These are phyloP conservation scores for Secale cereale DNA, from an alignment of 176 grass and related monocot genomes.

Conservation along the genomic window DNA sequence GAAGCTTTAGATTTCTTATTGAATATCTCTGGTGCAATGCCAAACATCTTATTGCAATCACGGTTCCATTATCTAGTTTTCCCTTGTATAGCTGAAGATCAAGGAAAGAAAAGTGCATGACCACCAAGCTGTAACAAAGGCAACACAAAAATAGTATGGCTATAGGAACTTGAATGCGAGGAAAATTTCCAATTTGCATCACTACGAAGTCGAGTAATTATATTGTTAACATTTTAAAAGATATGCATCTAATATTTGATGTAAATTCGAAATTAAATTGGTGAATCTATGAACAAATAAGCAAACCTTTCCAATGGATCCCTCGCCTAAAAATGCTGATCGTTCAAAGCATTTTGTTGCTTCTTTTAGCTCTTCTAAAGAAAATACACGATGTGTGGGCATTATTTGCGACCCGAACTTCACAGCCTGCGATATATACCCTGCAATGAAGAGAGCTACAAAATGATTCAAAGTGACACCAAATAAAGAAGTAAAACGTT, in stretches of 20 bases:
- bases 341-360: slow-evolving; percentile 78
- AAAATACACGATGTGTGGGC: slow-evolving; percentile 64
- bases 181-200: neutral
- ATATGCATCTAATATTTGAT: neutral
- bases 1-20: slow-evolving; percentile 92
- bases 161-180: neutral
- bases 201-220: neutral
- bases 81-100: slow-evolving; percentile 91
- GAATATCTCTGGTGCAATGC: slow-evolving; percentile 75
- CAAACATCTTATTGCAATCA: slow-evolving; percentile 91
- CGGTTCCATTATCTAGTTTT: slow-evolving; percentile 76
- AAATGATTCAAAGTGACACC: neutral
- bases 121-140: neutral
- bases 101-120: slow-evolving; percentile 12
- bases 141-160: neutral
- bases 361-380: slow-evolving; percentile 93
- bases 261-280: neutral
- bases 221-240: neutral
- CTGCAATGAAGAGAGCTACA: slow-evolving; percentile 38
- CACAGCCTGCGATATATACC: slow-evolving; percentile 86
- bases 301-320: slow-evolving; percentile 93
- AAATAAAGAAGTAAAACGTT: slow-evolving; percentile 10
- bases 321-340: slow-evolving; percentile 79
- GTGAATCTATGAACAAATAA: neutral
- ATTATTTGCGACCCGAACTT: slow-evolving; percentile 83